phyloP scores from a whole-genome alignment of 345 rosid species.

The Acer negundo region DNA sequence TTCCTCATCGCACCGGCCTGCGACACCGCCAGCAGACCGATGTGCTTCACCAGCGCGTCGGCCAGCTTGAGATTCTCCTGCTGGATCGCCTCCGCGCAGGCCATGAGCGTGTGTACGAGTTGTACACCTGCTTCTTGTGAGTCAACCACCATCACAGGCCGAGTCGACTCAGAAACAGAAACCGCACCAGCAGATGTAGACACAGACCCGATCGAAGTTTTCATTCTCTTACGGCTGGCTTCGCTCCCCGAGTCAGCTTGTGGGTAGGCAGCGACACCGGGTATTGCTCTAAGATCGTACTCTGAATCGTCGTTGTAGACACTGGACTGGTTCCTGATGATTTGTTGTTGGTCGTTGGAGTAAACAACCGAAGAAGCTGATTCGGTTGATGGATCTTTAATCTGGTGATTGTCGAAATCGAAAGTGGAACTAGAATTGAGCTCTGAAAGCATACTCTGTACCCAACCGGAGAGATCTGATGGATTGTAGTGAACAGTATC shows the following conservation, averaged over 20 bases:
- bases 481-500: slow-evolving; percentile 83
- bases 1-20: slow-evolving; percentile 89
- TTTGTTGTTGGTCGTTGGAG: slow-evolving; percentile 7
- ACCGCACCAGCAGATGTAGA: not conserved
- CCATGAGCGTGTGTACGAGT: slow-evolving; percentile 79
- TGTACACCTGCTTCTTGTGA: slow-evolving; percentile 86
- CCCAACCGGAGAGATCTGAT: slow-evolving; percentile 74
- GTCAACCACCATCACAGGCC: slow-evolving; percentile 73
- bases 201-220: slow-evolving; percentile 25
- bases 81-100: slow-evolving; percentile 88
- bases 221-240: slow-evolving; percentile 41
- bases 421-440: slow-evolving; percentile 35
- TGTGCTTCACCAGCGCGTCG: slow-evolving; percentile 77
- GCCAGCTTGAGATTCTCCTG: slow-evolving; percentile 60
- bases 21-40: slow-evolving; percentile 65
- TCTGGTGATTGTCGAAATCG: slow-evolving; percentile 21
- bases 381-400: slow-evolving; percentile 26
- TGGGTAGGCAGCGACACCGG: slow-evolving; percentile 68
- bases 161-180: slow-evolving; percentile 37
- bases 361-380: slow-evolving; percentile 26
- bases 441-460: slow-evolving; percentile 67
- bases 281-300: slow-evolving; percentile 78
- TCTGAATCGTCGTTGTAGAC: slow-evolving; percentile 51
- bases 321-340: slow-evolving; percentile 10
- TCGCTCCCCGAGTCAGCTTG: slow-evolving; percentile 23